Evolutionary conservation across 208 protist genomes (phyloP).

Genomic region (Tetramitus jugosus): DNA sequence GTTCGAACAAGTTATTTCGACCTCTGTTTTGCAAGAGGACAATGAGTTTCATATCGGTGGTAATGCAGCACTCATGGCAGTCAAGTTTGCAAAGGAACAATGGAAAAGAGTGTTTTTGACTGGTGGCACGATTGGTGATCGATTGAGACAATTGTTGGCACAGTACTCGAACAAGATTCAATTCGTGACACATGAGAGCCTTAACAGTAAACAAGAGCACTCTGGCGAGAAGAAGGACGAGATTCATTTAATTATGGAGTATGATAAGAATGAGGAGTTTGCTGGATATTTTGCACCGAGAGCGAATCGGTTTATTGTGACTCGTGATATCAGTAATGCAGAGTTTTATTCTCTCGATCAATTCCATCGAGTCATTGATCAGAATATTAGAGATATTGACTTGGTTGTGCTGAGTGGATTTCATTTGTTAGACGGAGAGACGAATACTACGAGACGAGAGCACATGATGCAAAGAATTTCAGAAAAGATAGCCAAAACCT

Average conservation of each 20-base stretch:
- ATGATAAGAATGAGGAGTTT: not conserved
- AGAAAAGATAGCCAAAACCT: not conserved
- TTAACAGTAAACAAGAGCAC: too few relatives aligned
- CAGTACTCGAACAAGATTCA: not conserved
- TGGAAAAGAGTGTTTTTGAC: not conserved
- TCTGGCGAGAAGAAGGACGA: too few relatives aligned
- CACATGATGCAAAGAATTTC: not conserved
- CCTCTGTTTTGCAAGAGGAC: not conserved
- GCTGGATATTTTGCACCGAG: not conserved
- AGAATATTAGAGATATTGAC: not conserved
- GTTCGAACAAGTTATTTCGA: not conserved
- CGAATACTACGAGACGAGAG: not conserved
- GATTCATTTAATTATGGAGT: not conserved
- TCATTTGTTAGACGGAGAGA: not conserved
- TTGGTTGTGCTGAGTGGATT: not conserved
- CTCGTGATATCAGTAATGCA: not conserved
- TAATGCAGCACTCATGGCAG: not conserved
- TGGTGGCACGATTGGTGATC: not conserved
- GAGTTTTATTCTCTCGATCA: not conserved
- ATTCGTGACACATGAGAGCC: not conserved
- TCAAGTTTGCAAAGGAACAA: not conserved
- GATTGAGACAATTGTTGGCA: not conserved
- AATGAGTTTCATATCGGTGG: not conserved
- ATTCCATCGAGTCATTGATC: not conserved
- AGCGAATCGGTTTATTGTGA: not conserved